These are phyloP conservation scores for Oidiodendron maius DNA, from an alignment of 495 filamentous ascomycete genomes.

Conservation along the genomic window DNA sequence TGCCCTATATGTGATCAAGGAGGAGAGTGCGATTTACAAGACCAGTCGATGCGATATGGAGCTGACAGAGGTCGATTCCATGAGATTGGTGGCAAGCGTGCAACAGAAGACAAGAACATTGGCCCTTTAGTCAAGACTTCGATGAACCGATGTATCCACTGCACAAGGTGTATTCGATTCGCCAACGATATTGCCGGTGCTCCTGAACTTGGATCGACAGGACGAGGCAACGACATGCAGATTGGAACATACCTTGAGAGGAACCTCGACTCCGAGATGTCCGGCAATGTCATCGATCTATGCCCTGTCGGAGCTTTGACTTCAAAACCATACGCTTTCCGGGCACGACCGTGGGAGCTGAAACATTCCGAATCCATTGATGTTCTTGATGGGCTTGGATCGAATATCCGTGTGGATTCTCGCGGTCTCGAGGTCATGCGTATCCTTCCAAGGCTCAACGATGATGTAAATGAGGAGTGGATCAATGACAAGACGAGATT, in stretches of 20 bases:
- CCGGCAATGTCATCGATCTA: constrained; percentile 95
- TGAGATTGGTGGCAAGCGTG: constrained; percentile 89
- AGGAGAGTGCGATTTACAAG: constrained; percentile 96
- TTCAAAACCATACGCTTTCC: constrained; percentile 97
- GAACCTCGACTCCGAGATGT: constrained; percentile 86
- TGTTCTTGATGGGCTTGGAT: constrained; percentile 86
- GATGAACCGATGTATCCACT: constrained; percentile 99
- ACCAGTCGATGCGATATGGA: constrained; percentile 98
- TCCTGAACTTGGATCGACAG: constrained; percentile 87
- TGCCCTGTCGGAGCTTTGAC: constrained; percentile 95
- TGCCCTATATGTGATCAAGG: constrained; percentile 98
- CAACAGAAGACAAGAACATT: constrained; percentile 98
- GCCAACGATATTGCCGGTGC: constrained; percentile 96
- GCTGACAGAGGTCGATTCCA: constrained; percentile 95
- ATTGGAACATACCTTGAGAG: constrained; percentile 96
- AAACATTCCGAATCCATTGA: constrained; percentile 91
- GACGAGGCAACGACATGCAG: constrained; percentile 93
- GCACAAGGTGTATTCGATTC: constrained; percentile 94
- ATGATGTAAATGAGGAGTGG: constrained; percentile 99
- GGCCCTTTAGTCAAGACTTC: constrained; percentile 98
- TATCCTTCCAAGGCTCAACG: constrained; percentile 84
- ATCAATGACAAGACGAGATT: constrained; percentile 98
- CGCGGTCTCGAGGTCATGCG: constrained; percentile 97
- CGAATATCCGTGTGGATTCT: constrained; percentile 87
- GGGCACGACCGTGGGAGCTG: constrained; percentile 92